Evolutionary conservation across 2,329 filamentous ascomycete species (phyloP).

Genomic region (Emmonsiellopsis sp.): DNA sequence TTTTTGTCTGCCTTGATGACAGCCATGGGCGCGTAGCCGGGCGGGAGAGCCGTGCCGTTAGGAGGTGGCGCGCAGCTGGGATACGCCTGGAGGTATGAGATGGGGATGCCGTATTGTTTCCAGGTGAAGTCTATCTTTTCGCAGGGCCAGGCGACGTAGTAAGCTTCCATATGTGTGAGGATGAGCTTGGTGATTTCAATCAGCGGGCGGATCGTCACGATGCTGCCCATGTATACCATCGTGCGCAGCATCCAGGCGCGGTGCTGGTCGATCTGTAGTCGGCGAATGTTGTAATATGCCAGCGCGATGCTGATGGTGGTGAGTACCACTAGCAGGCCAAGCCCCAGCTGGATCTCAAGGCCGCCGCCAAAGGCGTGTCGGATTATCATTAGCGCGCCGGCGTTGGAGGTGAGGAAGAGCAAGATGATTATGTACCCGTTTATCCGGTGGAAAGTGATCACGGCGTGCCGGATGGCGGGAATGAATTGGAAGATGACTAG

Average conservation of each 20-base stretch:
- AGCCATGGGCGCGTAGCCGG: neutral
- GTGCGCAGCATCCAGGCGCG: slow-evolving; percentile 55
- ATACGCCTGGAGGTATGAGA: slow-evolving; percentile 17
- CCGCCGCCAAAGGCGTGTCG: slow-evolving; percentile 47
- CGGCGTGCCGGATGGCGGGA: slow-evolving; percentile 37
- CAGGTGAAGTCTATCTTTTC: slow-evolving; percentile 39
- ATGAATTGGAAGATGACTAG: slow-evolving; percentile 36
- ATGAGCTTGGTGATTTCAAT: slow-evolving; percentile 35
- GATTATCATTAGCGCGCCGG: slow-evolving; percentile 46
- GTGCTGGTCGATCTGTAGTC: slow-evolving; percentile 54
- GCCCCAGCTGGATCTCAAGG: slow-evolving; percentile 39
- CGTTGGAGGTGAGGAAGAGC: slow-evolving; percentile 39
- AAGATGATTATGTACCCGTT: slow-evolving; percentile 49
- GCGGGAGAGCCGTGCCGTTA: neutral
- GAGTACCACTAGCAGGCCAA: slow-evolving; percentile 38
- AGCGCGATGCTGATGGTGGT: slow-evolving; percentile 38
- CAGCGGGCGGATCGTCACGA: slow-evolving; percentile 22
- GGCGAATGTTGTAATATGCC: slow-evolving; percentile 50
- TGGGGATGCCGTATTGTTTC: slow-evolving; percentile 26
- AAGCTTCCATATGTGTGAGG: slow-evolving; percentile 25
- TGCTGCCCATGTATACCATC: slow-evolving; percentile 35
- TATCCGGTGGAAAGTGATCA: slow-evolving; percentile 49
- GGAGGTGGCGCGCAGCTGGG: slow-evolving; percentile 11
- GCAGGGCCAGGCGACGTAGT: slow-evolving; percentile 36
- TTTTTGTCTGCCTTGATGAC: slow-evolving; percentile 11